phyloP scores from a whole-genome alignment of 2,329 filamentous ascomycete species.

The Cryphonectria radicalis region DNA sequence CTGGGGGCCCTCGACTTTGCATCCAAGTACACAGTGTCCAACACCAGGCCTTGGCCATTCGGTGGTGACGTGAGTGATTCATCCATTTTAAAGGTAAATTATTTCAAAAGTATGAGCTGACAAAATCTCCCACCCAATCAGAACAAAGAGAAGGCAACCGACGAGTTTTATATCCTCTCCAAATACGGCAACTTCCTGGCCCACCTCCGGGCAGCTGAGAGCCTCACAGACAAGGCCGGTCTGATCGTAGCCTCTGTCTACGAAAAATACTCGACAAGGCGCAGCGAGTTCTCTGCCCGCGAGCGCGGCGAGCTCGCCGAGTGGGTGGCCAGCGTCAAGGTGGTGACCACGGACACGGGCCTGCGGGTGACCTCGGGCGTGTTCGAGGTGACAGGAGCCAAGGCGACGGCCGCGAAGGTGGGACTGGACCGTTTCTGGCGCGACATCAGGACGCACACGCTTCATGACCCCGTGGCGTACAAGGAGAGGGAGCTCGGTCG shows the following conservation, averaged over 20 bases:
- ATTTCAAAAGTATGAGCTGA: not conserved
- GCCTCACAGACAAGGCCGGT: constrained; percentile 61
- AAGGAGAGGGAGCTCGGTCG: constrained; percentile 67
- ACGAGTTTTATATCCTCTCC: constrained; percentile 69
- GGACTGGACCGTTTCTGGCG: constrained; percentile 69
- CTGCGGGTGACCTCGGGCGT: constrained; percentile 62
- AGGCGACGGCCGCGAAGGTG: constrained; percentile 60
- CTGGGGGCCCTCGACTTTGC: constrained; percentile 61
- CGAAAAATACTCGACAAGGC: constrained; percentile 43
- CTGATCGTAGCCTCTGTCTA: constrained; percentile 53
- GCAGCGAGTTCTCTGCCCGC: constrained; percentile 51
- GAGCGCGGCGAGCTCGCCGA: constrained; percentile 65
- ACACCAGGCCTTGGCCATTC: constrained; percentile 66
- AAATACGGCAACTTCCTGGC: constrained; percentile 68
- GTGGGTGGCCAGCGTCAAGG: constrained; percentile 65
- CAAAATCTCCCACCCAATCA: constrained; percentile 26
- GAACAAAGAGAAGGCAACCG: constrained; percentile 59
- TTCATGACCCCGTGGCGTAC: constrained; percentile 71
- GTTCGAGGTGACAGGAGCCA: constrained; percentile 66
- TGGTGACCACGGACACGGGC: constrained; percentile 64
- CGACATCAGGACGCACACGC: constrained; percentile 66
- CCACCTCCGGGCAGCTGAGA: constrained; percentile 62
- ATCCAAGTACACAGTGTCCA: constrained; percentile 57
- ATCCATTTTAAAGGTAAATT: not conserved
- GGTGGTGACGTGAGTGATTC: constrained; percentile 56